Evolutionary conservation across 495 filamentous ascomycete genomes (phyloP), one percentile per base, ranked within the genome.

Genomic region (Penicillium crystallinum): DNA sequence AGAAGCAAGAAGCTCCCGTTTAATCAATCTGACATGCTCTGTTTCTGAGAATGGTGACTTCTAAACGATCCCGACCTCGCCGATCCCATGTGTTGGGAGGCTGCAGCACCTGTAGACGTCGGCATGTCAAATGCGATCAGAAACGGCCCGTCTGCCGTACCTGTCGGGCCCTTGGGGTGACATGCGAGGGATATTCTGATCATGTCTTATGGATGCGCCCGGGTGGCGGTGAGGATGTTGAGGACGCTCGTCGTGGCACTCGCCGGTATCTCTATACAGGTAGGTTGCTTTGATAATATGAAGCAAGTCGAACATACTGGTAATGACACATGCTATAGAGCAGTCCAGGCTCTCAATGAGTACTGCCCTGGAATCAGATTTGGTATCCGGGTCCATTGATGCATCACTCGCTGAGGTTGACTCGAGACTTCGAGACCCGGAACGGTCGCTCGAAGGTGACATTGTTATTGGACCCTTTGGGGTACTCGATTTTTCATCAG

Each of bases 51-150:
- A 62, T 62, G 64, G 57, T 34, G n/a, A 49, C 45, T 36, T 56
- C 64, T 12, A 60, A 55, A 21, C 41, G 47, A 46, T 23, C 45
- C 31, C 60, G 65, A n/a, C 37, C 59, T 34, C 65, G 63, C 25
- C 61, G 68, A 49, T 62, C 65, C 30, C 68, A 70, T 48, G 49
- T 57, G 3, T 46, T 70, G 19, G 68, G 65, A 65, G 54, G 65
- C 47, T 59, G 65, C 68, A 63, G 59, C 42, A 75, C 70, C 5
- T 59, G 66, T 62, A 46, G 69, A 46, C 37, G 70, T 45, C 54
- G 71, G 57, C 55, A 77, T 61, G 35, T 77, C 66, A 58, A 69
- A 61, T 66, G 72, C 48, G 70, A 75, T 45, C 69, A 75, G 47
- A 60, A 61, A 43, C 59, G 65, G 33, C 72, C 72, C 11, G 40